Percentiles rank a stretch among this genome's conserved stretches.
phyloP scores from a whole-genome alignment of 257 asterid species.

The Solanum bukasovii region DNA sequence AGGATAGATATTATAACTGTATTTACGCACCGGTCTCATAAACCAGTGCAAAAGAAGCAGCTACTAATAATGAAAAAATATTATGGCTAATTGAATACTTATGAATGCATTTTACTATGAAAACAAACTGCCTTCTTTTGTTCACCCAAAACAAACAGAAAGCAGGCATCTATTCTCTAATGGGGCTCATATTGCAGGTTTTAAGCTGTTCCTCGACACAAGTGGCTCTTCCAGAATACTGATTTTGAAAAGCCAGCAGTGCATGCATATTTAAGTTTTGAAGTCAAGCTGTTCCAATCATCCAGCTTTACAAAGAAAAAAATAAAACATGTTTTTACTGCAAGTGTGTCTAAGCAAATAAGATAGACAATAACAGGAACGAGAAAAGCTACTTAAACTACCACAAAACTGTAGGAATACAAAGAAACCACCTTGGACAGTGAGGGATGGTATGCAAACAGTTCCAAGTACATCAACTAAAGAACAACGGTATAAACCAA shows the following conservation, averaged over 20 bases:
- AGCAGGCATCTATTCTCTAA: background rate
- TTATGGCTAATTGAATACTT: background rate
- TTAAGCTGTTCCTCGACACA: background rate
- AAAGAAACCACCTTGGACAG: background rate
- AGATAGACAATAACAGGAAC: background rate
- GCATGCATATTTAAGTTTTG: background rate
- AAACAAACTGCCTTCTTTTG: background rate
- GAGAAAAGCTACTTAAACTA: background rate
- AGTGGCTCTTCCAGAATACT: background rate
- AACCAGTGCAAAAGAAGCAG: background rate
- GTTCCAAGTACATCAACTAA: background rate
- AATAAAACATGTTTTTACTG: background rate
- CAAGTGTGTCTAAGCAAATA: background rate
- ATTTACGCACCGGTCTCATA: background rate
- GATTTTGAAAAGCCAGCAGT: background rate
- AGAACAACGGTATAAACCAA: background rate
- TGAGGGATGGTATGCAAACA: background rate
- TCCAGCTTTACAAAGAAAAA: background rate
- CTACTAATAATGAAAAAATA: background rate
- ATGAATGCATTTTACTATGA: background rate
- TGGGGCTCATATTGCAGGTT: background rate
- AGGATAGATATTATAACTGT: background rate
- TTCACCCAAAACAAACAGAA: background rate
- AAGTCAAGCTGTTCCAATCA: background rate
- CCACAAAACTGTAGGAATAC: background rate